Evolutionary conservation across 2,329 filamentous ascomycete species (phyloP), one percentile per base, ranked within the genome.

Genomic region (Claviceps paspali): DNA sequence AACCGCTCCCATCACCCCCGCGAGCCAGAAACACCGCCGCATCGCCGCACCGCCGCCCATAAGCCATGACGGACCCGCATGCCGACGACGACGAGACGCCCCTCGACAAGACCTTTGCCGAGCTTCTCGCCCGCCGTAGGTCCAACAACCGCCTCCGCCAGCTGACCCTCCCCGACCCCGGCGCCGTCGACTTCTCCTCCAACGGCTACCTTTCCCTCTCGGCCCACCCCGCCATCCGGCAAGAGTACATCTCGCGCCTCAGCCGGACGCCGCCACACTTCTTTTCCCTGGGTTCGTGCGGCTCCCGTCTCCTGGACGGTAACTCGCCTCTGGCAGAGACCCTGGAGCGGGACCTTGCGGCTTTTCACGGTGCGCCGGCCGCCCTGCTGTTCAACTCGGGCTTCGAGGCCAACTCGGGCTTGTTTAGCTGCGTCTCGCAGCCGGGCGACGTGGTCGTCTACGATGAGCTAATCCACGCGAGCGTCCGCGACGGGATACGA

Each of bases 391-490:
- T 77, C 46, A 73, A 74, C 42, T 79, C 67, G 0, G 70, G 67
- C 0, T 73, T 59, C 40, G 64, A 69, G 40, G 70, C 67, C 12
- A 75, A 75, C 43, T 52, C 59, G 1, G 68, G 64, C 8, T 61
- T 73, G 9, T 63, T 65, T 15, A 54, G 62, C 0, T 60, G 61
- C 23, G 51, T 74, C 11, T 69, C 70, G 0, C 65, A 64, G 21
- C 60, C 61, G 0, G 68, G 66, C 0, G 71, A 75, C 47, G 49
- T 62, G 1, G 64, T 83, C 15, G 47, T 82, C 0, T 76, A 76
- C 41, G 78, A 83, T 51, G 73, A 73, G 44, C 60, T 74, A 11
- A 69, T 81, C 3, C 79, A 82, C 46, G 79, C 79, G 0, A 80
- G 73, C 51, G 65, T 68, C 0, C 73, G 74, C 41, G 74, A 79